Base-by-base conservation (phyloP, 225 moss, liverwort and hornwort genomes). In the Asterella californica region DNA sequence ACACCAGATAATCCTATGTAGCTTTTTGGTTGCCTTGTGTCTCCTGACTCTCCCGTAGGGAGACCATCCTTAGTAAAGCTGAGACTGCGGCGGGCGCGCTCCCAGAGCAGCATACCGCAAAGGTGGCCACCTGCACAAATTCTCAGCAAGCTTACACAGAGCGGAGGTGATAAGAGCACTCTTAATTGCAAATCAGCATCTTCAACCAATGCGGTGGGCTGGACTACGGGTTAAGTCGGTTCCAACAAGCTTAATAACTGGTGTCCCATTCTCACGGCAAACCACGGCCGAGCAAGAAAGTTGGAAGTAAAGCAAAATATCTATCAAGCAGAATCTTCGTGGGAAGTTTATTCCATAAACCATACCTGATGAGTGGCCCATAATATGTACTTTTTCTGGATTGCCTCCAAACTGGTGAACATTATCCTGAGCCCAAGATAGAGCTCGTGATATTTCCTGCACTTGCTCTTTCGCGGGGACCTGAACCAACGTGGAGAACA, bases 311-410 rank as follows among this genome's bases (percentile, higher is more conserved):
- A 52, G 12, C 52, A 12, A 14, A 1, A 17, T 52, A 6, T 52
- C 12, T 4, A 61, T 61, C 60, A 61, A 61, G 21, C 60, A 61
- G 60, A 21, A 61, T 3, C 9, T 61, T 61, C 60, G 2, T 19
- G 42, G 42, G 7, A 42, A 42, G 42, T 42, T n/a, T n/a, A n/a
- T n/a, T n/a, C n/a, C n/a, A n/a, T n/a, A n/a, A n/a, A n/a, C n/a
- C n/a, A 30, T 85, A 95, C 94, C 96, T 88, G 95, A 90, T 52
- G 97, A 99, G 83, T 99, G 97, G 32, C 97, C 97, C 94, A 91
- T 91, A 3, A 99, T 29, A 70, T 88, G 83, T 29, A 99, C 88
- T 80, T 84, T 88, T 34, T 79, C 79, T n/a, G 92, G 86, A 57
- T 95, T 83, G 63, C 97, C 97, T 64, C 97, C 91, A 70, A 92